phyloP scores from a whole-genome alignment of 352 stramenopile species.

The Phytophthora litchii region DNA sequence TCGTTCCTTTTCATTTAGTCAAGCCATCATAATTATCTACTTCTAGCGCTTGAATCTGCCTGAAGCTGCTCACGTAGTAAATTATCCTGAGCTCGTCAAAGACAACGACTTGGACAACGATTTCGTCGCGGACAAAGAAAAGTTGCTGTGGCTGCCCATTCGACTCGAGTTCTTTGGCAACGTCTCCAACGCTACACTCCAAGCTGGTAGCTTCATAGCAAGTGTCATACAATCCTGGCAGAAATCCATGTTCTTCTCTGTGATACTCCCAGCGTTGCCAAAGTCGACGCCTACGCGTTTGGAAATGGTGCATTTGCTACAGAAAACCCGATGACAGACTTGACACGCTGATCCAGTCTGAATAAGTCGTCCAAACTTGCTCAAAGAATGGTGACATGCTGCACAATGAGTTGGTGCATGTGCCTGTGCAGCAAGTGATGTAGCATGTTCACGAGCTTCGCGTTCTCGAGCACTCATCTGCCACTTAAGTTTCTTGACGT shows the following conservation, averaged over 20 bases:
- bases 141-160: conserved; percentile 5
- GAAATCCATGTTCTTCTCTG: conserved; percentile 53
- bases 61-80: background rate
- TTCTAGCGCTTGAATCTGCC: background rate
- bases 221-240: conserved; percentile 53
- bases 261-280: conserved; percentile 32
- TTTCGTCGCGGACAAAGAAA: conserved; percentile 24
- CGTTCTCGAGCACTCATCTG: conserved; percentile 40
- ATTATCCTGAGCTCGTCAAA: conserved; percentile 10
- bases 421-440: conserved; percentile 11
- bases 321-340: conserved; percentile 44
- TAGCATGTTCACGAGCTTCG: conserved; percentile 29
- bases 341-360: conserved; percentile 34
- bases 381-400: conserved; percentile 35
- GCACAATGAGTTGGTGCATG: conserved; percentile 33
- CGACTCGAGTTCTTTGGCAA: conserved; percentile 15
- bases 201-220: conserved; percentile 41
- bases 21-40: conserved; percentile 33
- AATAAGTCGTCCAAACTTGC: conserved; percentile 32
- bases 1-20: conserved; percentile 8
- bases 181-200: conserved; percentile 45
- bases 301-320: conserved; percentile 44
- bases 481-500: conserved; percentile 72
- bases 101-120: conserved; percentile 27
- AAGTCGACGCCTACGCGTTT: conserved; percentile 49